Evolutionary conservation across 2,329 filamentous ascomycete species (phyloP).

Genomic region (Colletotrichum sp.): DNA sequence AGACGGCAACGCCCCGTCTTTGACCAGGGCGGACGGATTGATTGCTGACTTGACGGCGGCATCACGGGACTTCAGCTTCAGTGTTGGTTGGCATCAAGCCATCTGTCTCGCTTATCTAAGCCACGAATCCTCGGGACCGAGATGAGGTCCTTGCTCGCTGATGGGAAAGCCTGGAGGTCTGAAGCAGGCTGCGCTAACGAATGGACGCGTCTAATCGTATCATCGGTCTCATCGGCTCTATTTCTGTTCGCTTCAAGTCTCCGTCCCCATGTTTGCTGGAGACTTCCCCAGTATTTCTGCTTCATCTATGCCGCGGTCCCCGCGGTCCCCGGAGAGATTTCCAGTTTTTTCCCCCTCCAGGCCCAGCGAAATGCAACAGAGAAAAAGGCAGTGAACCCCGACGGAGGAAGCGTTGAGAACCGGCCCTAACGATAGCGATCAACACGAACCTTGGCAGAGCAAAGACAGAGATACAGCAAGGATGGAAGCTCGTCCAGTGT

Average conservation of each 20-base stretch:
- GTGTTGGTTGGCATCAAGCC: not conserved
- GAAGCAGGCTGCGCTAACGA: not conserved
- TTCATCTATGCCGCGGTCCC: conserved; percentile 13
- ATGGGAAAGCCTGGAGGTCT: not conserved
- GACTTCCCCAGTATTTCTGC: conserved; percentile 11
- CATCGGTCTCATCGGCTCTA: not conserved
- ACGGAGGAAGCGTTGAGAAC: not conserved
- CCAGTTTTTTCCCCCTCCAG: not conserved
- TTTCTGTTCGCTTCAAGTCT: not conserved
- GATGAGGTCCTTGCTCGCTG: not conserved
- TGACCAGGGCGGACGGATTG: not conserved
- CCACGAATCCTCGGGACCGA: not conserved
- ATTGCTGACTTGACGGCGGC: not conserved
- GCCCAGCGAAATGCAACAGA: not conserved
- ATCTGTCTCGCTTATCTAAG: conserved; percentile 3
- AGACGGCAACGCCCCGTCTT: not conserved
- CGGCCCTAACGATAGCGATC: not conserved
- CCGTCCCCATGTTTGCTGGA: not conserved
- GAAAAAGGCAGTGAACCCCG: not conserved
- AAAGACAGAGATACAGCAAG: not conserved
- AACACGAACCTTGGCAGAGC: not conserved
- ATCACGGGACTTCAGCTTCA: not conserved
- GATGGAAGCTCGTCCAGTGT: conserved; percentile 2
- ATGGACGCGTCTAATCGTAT: not conserved
- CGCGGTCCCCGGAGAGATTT: not conserved